Base-by-base conservation (phyloP, 495 filamentous ascomycete genomes). In the Podospora sp. region DNA sequence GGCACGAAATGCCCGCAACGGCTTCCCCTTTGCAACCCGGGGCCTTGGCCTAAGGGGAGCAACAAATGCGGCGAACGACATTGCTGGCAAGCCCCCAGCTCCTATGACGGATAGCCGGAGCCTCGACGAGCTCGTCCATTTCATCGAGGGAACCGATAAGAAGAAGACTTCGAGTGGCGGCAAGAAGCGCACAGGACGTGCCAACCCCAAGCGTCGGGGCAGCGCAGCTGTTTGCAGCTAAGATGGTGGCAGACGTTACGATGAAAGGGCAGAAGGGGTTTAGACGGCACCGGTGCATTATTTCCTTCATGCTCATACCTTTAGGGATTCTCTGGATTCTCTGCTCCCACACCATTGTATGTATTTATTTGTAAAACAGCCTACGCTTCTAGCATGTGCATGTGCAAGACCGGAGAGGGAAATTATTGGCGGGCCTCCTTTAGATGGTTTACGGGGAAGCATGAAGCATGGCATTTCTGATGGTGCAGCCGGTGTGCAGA, bases 1-100 rank as follows among this genome's bases (percentile, higher is more conserved):
- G 55, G 87, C 89, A 50, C 87, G 89, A 62, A 84, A 88, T 33
- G 80, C 90, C 29, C 87, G 91, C 51, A 76, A 75, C 16, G 80
- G 81, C 22, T 80, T 84, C 63, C 69, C 72, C 21, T 79, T 83
- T 65, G 73, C 77, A 1, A 72, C 82, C 49, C 85, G 89, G 46
- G 83, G 84, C 27, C 70, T 82, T 21, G 77, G 82, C n/a, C 75
- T 80, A n/a, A 79, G 76, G 7, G 63, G 21, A 11, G 35, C 60
- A 11, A 25, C 60, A 12, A 46, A 25, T 8, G 40, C 57, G 20
- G 25, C 57, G 16, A 62, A 50, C 21, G 60, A 26, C n/a, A 29
- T 62, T 21, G 24, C 33, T 22, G 40, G 60, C 12, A 50, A 49
- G 60, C 40, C 12, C 35, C 20, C 35, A n/a, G 35, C 20, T 12